Conservation (phyloP, 1,284 basidiomycete genomes). For the Limonomyces culmigenus region DNA sequence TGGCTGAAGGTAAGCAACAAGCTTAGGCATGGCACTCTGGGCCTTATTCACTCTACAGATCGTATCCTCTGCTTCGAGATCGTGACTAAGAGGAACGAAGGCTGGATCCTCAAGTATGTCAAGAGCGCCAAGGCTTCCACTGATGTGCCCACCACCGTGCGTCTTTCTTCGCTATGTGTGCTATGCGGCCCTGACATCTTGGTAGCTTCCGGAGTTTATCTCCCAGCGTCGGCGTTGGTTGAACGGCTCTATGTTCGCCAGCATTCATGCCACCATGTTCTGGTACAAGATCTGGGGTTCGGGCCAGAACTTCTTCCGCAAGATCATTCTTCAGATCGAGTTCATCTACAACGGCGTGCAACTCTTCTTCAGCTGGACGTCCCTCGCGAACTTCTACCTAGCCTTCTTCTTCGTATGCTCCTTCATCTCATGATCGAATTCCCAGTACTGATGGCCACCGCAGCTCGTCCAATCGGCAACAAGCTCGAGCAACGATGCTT, state of each 20-base stretch:
- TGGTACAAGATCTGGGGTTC: slow-evolving; percentile 81
- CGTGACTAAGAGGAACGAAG: slow-evolving; percentile 79
- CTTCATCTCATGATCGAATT: not conserved
- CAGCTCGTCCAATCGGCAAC: slow-evolving; percentile 71
- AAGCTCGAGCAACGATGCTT: slow-evolving; percentile 41
- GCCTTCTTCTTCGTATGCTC: slow-evolving; percentile 69
- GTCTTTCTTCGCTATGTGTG: slow-evolving; percentile 7
- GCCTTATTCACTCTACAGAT: slow-evolving; percentile 38
- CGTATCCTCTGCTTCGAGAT: slow-evolving; percentile 97
- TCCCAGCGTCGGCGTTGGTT: slow-evolving; percentile 84
- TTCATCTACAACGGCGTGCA: slow-evolving; percentile 74
- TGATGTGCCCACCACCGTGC: slow-evolving; percentile 66
- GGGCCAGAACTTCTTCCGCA: slow-evolving; percentile 79
- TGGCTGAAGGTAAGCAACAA: slow-evolving; percentile 36
- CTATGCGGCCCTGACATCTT: slow-evolving; percentile 2
- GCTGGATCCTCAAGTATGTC: slow-evolving; percentile 74
- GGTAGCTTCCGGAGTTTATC: slow-evolving; percentile 69
- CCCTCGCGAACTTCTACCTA: slow-evolving; percentile 69
- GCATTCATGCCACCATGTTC: slow-evolving; percentile 72
- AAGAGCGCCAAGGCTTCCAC: slow-evolving; percentile 83
- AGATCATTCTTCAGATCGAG: slow-evolving; percentile 66
- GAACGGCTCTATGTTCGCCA: slow-evolving; percentile 78
- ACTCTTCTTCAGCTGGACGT: slow-evolving; percentile 73
- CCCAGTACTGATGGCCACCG: not conserved
- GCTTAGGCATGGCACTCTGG: no score